Base-by-base conservation (phyloP, 345 rosid genomes). In the Heritiera littoralis region DNA sequence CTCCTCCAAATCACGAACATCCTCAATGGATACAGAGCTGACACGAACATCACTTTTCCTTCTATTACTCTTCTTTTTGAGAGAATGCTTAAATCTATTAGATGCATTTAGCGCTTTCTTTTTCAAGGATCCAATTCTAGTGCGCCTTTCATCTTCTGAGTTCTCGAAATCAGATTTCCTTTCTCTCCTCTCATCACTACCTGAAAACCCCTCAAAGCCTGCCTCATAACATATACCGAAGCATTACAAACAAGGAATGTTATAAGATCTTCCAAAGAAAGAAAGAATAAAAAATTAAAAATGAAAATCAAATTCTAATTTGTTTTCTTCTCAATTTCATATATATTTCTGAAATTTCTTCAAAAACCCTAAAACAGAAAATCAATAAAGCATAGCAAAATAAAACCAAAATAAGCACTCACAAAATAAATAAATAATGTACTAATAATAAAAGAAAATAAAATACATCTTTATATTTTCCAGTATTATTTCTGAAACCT, bases 21-120 rank as follows among this genome's bases (percentile, higher is more conserved):
- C 99, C 89, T 97, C 99, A 28, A 97, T 94, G 17, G 99, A 97
- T 65, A 97, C 99, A 58, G 99, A 94, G 85, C 98, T 97, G 41
- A 94, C 98, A 38, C 98, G 87, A 65, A 88, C 95, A 86, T 93
- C 95, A 64, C 89, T 88, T 84, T 89, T 96, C 78, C 98, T 88
- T 79, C 97, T 84, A 63, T 86, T 85, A 70, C 97, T 84, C 89
- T 92, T 94, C 75, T 94, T 97, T 90, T 90, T 94, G 49, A 97
- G 88, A 59, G 99, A 93, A 82, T 93, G 99, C 86, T 86, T 94
- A 81, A 97, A 94, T 52, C 91, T 94, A 2, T 98, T 80, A 32
- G 98, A 94, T 10, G 99, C 98, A 88, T 90, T 87, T 80, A 97
- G 71, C 0, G 99, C 99, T 82, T 94, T 97, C 89, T 97, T 97